A percentile compares a stretch with the other conserved stretches of the same genome.
These are phyloP conservation scores for Metrosideros polymorpha DNA, from an alignment of 441 rosid species.

Conservation along the genomic window DNA sequence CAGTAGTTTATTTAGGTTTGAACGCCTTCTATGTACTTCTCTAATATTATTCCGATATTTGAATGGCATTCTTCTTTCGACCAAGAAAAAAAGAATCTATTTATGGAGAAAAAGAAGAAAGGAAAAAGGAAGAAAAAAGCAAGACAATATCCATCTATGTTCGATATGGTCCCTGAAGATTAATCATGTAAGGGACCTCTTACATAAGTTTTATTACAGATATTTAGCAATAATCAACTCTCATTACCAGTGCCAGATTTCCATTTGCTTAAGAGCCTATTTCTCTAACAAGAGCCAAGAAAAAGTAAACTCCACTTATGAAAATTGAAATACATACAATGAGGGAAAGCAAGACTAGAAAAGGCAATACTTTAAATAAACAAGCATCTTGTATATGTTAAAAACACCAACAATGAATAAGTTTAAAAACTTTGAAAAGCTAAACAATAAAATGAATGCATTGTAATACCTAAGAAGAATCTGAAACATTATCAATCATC, in stretches of 20 bases:
- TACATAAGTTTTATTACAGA: not conserved
- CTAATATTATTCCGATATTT: too few relatives aligned
- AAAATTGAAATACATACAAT: conserved; percentile 39
- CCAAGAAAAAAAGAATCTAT: not conserved
- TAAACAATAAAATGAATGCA: not conserved
- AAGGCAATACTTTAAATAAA: conserved; percentile 96
- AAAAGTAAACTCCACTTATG: not conserved
- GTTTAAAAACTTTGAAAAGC: conserved; percentile 1
- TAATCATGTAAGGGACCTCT: not conserved
- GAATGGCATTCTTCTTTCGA: too few relatives aligned
- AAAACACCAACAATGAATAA: conserved; percentile 9
- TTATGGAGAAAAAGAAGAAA: not conserved
- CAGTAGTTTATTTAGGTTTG: too few relatives aligned
- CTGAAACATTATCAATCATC: not conserved
- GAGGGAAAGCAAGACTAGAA: conserved; percentile 96
- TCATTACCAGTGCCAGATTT: not conserved
- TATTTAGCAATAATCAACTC: not conserved
- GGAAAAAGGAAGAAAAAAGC: not conserved
- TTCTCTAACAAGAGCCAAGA: not conserved
- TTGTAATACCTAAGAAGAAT: not conserved
- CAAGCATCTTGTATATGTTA: conserved; percentile 98
- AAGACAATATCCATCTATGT: not conserved
- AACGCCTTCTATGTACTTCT: too few relatives aligned
- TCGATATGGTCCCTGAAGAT: not conserved
- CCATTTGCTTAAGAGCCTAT: not conserved